Base-by-base conservation (phyloP, 805 yeast species). In the Wickerhamiella nectarea region DNA sequence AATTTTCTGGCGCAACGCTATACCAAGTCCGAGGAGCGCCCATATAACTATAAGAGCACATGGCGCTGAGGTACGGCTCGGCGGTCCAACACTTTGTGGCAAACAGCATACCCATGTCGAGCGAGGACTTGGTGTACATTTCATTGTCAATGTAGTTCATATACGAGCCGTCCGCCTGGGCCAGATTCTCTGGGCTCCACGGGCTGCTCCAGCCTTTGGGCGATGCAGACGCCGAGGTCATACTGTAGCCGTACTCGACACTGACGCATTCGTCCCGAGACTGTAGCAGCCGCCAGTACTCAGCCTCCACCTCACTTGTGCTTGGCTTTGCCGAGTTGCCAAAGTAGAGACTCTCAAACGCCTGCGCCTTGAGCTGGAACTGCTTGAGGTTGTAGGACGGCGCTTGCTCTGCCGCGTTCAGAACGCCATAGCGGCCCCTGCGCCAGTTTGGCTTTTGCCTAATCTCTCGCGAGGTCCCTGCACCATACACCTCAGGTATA, bases 21-120 rank as follows among this genome's bases (percentile, higher is more conserved):
- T 86, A 86, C 95, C 95, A 84, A 49, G 83, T 76, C 55, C 82
- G 82, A 1, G 83, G 73, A 15, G 78, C 76, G 1, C 95, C 95
- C 51, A 71, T 67, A 57, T 83, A 94, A 55, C 85, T 84, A 56
- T 83, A 84, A 56, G 81, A 82, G 5, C 91, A 83, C 41, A 83
- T 74, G 48, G 82, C 64, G 0, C 94, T 78, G 56, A 79, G 81
- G 57, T 82, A 94, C 57, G 85, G 95, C 53, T 84, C 94, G 46
- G 81, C 78, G 57, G 82, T 91, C 94, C 95, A 85, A 56, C 93
- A 80, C 56, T 83, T 82, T 0, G 94, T 82, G 1, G 89, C 75
- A 52, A 83, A 74, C 29, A 83, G 67, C 21, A 87, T 81, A 0
- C 95, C 95, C 19, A 84, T 72, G 52, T 83, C 80, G 10, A 85